Percentiles rank a stretch among this genome's conserved stretches.
Conservation (phyloP, 495 filamentous ascomycete genomes). For the Penicilliopsis zonata region DNA sequence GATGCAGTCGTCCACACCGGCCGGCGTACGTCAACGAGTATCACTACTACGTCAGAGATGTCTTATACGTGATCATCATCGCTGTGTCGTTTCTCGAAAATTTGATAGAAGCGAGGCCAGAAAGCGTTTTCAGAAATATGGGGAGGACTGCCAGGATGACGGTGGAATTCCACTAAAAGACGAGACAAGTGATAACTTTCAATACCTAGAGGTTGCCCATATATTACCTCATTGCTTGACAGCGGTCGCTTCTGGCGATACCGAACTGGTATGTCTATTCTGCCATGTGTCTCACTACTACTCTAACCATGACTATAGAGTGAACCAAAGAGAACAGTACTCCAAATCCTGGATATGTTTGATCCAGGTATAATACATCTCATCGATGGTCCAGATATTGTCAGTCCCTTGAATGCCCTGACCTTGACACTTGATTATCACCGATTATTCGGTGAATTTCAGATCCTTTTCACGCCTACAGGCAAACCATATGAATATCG, state of each 20-base stretch:
- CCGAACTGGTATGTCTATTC: constrained; percentile 5
- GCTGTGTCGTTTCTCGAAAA: constrained; percentile 12
- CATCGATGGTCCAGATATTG: constrained; percentile 4
- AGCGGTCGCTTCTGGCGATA: constrained; percentile 1
- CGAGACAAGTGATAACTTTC: constrained; percentile 5
- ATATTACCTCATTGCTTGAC: constrained; percentile 11
- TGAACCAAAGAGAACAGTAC: constrained; percentile 10
- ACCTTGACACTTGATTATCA: constrained; percentile 14
- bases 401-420: constrained; percentile 7
- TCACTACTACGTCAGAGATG: constrained; percentile 10
- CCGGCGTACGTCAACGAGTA: constrained; percentile 7
- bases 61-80: constrained; percentile 12
- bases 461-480: constrained; percentile 13
- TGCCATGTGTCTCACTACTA: neutral
- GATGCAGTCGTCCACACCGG: constrained; percentile 2
- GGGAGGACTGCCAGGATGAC: constrained; percentile 5
- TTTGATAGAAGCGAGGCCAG: constrained; percentile 11
- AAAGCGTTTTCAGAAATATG: constrained; percentile 4
- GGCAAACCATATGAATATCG: constrained; percentile 7
- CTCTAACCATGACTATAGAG: constrained; percentile 4
- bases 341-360: constrained; percentile 12
- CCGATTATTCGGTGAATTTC: constrained; percentile 13
- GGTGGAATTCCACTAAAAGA: constrained; percentile 5
- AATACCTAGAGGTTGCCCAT: constrained; percentile 10
- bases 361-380: constrained; percentile 9